A percentile compares a stretch with the other conserved stretches of the same genome.
These are phyloP conservation scores for Plasmodium adleri DNA, from an alignment of 169 alveolate species.

Conservation along the genomic window DNA sequence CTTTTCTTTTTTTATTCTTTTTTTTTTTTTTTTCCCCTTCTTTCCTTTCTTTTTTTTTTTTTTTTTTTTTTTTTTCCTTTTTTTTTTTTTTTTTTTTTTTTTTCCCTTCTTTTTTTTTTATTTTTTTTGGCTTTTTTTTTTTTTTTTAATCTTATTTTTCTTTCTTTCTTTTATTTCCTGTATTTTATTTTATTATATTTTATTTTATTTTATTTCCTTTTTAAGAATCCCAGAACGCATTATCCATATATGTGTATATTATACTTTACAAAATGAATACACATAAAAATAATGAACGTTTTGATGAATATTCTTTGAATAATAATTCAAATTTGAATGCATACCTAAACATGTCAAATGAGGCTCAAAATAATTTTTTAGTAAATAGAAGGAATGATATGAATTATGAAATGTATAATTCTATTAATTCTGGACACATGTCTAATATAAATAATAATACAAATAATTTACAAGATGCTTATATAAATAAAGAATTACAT, in stretches of 20 bases:
- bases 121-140: too few species aligned
- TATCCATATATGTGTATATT: slow-evolving; percentile 4
- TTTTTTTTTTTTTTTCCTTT: too few species aligned
- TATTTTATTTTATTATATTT: too few species aligned
- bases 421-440: not conserved
- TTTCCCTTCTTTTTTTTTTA: too few species aligned
- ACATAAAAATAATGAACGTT: slow-evolving; percentile 7
- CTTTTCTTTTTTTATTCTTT: too few species aligned
- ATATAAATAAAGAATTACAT: slow-evolving; percentile 7
- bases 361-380: slow-evolving; percentile 2
- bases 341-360: slow-evolving; percentile 8
- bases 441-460: not conserved
- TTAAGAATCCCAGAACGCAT: too few species aligned
- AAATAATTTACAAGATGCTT: not conserved
- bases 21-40: too few species aligned
- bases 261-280: not conserved
- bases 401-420: slow-evolving; percentile 14
- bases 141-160: too few species aligned
- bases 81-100: too few species aligned
- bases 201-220: too few species aligned
- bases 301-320: slow-evolving; percentile 7
- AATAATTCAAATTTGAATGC: not conserved
- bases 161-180: too few species aligned
- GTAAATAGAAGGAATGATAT: slow-evolving; percentile 4
- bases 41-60: too few species aligned